These are phyloP conservation scores for Russula dissimulans DNA, from an alignment of 768 basidiomycete species.

Conservation along the genomic window DNA sequence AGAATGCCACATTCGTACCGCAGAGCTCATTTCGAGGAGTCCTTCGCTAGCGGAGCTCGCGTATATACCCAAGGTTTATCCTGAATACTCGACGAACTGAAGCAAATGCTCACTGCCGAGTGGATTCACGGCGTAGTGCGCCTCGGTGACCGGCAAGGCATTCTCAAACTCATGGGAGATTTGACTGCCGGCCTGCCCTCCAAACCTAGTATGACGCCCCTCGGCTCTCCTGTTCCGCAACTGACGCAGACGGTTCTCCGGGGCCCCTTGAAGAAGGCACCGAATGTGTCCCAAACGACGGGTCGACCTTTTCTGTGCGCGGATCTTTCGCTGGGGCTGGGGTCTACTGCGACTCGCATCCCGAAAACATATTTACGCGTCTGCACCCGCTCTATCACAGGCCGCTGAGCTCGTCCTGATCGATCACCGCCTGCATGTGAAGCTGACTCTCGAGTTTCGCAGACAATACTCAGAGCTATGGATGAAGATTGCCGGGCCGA, in stretches of 20 bases:
- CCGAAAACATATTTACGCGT: slow-evolving; percentile 71
- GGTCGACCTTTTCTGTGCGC: slow-evolving; percentile 78
- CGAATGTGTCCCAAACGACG: slow-evolving; percentile 62
- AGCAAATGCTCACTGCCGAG: slow-evolving; percentile 74
- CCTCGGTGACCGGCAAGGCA: slow-evolving; percentile 51
- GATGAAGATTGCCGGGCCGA: slow-evolving; percentile 43
- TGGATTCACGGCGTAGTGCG: slow-evolving; percentile 70
- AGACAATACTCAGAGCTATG: slow-evolving; percentile 72
- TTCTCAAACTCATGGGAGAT: slow-evolving; percentile 53
- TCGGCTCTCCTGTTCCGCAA: slow-evolving; percentile 8
- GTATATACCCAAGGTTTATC: slow-evolving; percentile 69
- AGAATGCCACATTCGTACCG: slow-evolving; percentile 64
- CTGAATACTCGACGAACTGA: slow-evolving; percentile 63
- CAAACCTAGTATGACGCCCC: slow-evolving; percentile 5
- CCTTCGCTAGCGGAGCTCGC: slow-evolving; percentile 61
- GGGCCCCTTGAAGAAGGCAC: slow-evolving; percentile 47
- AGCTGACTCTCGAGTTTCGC: slow-evolving; percentile 55
- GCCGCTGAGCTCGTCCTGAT: slow-evolving; percentile 66
- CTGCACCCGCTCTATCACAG: slow-evolving; percentile 39
- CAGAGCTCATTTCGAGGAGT: slow-evolving; percentile 58
- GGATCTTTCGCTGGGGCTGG: slow-evolving; percentile 88
- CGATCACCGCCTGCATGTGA: slow-evolving; percentile 88
- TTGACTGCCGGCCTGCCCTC: slow-evolving; percentile 19
- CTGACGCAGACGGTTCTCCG: not conserved
- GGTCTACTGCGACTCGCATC: slow-evolving; percentile 72